These are phyloP conservation scores for Desmodesmus armatus DNA, from an alignment of 139 green algal species.

Conservation along the genomic window DNA sequence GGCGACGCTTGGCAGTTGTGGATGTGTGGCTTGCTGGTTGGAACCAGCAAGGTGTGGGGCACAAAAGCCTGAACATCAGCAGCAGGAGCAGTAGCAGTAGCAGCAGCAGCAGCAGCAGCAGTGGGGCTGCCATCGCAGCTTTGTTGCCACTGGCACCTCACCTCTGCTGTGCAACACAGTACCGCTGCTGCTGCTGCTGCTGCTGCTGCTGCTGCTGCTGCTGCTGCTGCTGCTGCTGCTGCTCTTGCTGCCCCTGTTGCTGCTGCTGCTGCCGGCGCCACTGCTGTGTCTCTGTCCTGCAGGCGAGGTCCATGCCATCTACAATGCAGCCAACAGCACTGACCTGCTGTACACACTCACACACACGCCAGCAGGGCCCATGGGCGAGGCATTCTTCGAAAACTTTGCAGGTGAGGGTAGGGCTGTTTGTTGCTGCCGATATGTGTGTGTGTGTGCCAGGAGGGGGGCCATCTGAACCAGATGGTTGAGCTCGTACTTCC, in stretches of 20 bases:
- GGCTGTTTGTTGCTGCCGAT: too few relatives aligned
- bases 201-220: neutral
- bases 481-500: neutral
- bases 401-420: too few relatives aligned
- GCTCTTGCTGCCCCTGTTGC: neutral
- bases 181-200: neutral
- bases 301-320: constrained; percentile 22
- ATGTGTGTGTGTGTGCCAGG: neutral
- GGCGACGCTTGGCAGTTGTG: neutral
- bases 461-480: neutral
- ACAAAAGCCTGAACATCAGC: constrained; percentile 60
- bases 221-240: neutral
- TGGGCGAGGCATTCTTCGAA: constrained; percentile 37
- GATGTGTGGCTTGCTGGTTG: neutral
- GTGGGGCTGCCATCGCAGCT: neutral
- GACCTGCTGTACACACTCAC: constrained; percentile 33
- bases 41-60: constrained; percentile 88
- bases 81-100: neutral
- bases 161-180: neutral
- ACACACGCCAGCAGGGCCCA: constrained; percentile 11
- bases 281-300: neutral
- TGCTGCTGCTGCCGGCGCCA: neutral
- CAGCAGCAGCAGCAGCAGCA: neutral
- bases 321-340: constrained; percentile 40
- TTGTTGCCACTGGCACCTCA: neutral